Percentiles rank a stretch among this genome's conserved stretches.
These are phyloP conservation scores for Russula earlei DNA, from an alignment of 768 basidiomycete species.

Conservation along the genomic window DNA sequence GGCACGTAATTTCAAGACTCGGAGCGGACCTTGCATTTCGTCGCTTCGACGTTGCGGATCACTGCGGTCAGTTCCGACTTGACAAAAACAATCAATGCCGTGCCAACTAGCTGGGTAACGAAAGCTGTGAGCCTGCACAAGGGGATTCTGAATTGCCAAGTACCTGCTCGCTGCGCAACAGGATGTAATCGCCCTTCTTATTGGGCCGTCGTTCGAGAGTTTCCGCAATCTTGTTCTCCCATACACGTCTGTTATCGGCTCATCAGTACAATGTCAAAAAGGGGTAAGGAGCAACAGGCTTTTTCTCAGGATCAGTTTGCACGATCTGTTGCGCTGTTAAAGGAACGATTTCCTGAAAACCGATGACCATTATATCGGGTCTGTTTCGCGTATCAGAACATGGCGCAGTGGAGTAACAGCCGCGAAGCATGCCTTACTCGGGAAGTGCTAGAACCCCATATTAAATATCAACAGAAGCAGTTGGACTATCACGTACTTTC, in stretches of 20 bases:
- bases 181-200: slow-evolving; percentile 64
- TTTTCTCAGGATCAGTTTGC: slow-evolving; percentile 90
- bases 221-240: slow-evolving; percentile 78
- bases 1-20: neutral
- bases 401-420: neutral
- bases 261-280: neutral
- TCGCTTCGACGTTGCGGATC: slow-evolving; percentile 87
- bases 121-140: neutral
- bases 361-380: slow-evolving; percentile 84
- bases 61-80: slow-evolving; percentile 65
- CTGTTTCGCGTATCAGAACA: slow-evolving; percentile 27
- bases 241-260: slow-evolving; percentile 49
- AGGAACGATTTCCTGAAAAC: slow-evolving; percentile 96
- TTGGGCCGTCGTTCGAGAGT: slow-evolving; percentile 63
- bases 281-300: slow-evolving; percentile 35
- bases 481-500: slow-evolving; percentile 42
- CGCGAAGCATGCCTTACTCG: slow-evolving; percentile 34
- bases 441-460: slow-evolving; percentile 26
- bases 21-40: slow-evolving; percentile 75
- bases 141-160: neutral
- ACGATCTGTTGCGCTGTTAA: slow-evolving; percentile 96
- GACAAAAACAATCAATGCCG: slow-evolving; percentile 79
- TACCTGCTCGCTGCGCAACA: slow-evolving; percentile 91
- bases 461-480: neutral
- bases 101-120: slow-evolving; percentile 73